phyloP scores from a whole-genome alignment of 768 basidiomycete species.

The Pluteus cervinus region DNA sequence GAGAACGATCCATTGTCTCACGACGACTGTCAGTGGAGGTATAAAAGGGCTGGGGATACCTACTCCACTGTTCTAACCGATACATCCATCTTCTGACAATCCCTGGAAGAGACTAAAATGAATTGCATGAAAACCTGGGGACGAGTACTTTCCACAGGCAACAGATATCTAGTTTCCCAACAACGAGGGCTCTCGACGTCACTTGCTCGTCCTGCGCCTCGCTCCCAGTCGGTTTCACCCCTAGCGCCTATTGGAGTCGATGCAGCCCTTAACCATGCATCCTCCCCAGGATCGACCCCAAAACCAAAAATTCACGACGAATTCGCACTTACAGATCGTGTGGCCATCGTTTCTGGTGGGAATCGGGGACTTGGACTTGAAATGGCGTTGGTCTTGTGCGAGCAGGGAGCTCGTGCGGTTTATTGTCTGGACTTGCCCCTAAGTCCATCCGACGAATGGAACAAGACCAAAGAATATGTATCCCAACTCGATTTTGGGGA shows the following conservation, averaged over 20 bases:
- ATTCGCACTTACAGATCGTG: slow-evolving; percentile 50
- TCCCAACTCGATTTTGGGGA: slow-evolving; percentile 34
- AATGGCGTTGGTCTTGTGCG: slow-evolving; percentile 69
- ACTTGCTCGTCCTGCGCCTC: too few species aligned
- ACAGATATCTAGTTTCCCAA: too few species aligned
- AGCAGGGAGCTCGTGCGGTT: slow-evolving; percentile 64
- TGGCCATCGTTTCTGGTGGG: slow-evolving; percentile 58
- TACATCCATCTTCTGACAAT: too few species aligned
- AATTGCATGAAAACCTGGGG: too few species aligned
- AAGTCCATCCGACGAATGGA: slow-evolving; percentile 53
- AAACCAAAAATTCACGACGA: slow-evolving; percentile 53
- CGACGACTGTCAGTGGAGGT: too few species aligned
- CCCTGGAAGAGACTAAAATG: too few species aligned
- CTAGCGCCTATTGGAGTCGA: slow-evolving; percentile 55
- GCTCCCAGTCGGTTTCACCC: too few species aligned
- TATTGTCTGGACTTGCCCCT: slow-evolving; percentile 65
- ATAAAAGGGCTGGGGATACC: too few species aligned
- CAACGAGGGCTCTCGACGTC: too few species aligned
- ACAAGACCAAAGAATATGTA: slow-evolving; percentile 46
- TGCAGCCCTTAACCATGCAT: slow-evolving; percentile 44
- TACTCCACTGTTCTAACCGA: too few species aligned
- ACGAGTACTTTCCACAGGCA: too few species aligned
- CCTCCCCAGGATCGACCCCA: slow-evolving; percentile 25
- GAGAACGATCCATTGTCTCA: too few species aligned
- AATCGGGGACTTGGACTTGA: slow-evolving; percentile 77